Base-by-base conservation (phyloP, 305 asterid species). In the Fraxinus nigra region DNA sequence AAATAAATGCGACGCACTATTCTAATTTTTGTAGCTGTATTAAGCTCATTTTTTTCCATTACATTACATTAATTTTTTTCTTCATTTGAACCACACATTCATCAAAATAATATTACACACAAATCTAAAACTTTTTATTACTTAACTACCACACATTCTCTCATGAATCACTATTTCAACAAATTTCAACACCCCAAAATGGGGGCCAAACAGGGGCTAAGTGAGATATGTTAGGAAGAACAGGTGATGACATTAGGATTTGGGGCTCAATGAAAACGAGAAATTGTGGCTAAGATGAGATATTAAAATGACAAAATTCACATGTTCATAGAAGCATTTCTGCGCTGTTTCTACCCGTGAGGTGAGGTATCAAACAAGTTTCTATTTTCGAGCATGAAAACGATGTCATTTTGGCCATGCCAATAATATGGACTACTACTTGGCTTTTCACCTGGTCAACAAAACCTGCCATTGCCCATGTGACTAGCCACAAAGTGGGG, bases 261-360 rank as follows among this genome's bases (percentile, higher is more conserved):
- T 16, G 75, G 4, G 1, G 73, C 18, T n/a, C 28, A 56, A 30
- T 13, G 43, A 16, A 14, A 72, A 32, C 76, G 11, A 72, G 20
- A 16, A 32, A 2, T 14, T 32, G 24, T n/a, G 26, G 76, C 46
- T 69, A 72, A 72, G 13, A 14, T 10, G 24, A 28, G 75, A 32
- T 54, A 54, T n/a, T 54, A 54, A 54, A 54, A 54, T 54, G 63
- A 54, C 37, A 5, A 33, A 33, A 72, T 34, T 70, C 76, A 72
- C 75, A 70, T 70, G 75, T 70, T 35, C 75, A 33, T 33, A 33
- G 33, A 33, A 14, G 48, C 40, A 14, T 70, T 32, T 69, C n/a
- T 30, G 75, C 34, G 10, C 75, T 14, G 75, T 70, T 72, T 72
- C 76, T 7, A 72, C 76, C 46, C 48, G 76, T 72, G 76, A 72